Base-by-base conservation (phyloP, 2,329 filamentous ascomycete genomes). In the Chalaropsis ovoidea region DNA sequence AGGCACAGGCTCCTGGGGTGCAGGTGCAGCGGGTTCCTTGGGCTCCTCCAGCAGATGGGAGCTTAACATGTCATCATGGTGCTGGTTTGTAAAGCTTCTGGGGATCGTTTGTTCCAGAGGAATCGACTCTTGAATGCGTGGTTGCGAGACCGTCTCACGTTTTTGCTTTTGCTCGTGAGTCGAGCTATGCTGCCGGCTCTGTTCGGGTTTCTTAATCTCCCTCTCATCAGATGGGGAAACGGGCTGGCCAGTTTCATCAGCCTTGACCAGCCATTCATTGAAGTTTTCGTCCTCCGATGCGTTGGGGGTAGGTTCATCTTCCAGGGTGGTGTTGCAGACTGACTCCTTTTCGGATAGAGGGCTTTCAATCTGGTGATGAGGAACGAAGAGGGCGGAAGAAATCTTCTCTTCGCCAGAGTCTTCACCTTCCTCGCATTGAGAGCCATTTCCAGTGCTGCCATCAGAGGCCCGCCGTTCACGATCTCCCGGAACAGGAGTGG, bases 361-460 rank as follows among this genome's bases (percentile, higher is more conserved):
- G n/a, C 62, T 67, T 22, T 67, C 65, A 1, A 35, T 58, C 27
- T 67, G 65, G 42, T 89, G 85, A 76, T 93, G 89, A 52, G 89
- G 89, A 61, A 91, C 80, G 73, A 94, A 94, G 49, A 91, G 80
- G 27, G 89, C 89, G 41, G 88, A 93, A n/a, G 88, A 90, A 68
- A 94, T 91, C 74, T 93, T 89, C 74, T 94, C 89, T 73, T 89
- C 86, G 67, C 89, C 87, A 15, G 88, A 91, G 66, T 84, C 81
- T 49, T 84, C 81, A 19, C 76, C 78, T 58, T 82, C 80, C 19
- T 68, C 69, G 49, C 63, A 52, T 2, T 64, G 65, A 24, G 65
- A 67, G 2, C 75, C 72, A 68, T 69, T 70, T 45, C 76, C 77
- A 62, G 74, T 74, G 67, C 73, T 76, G 68, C 74, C 75, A 70